phyloP scores from a whole-genome alignment of 176 grass and related monocot genomes.

The Chloris gayana region DNA sequence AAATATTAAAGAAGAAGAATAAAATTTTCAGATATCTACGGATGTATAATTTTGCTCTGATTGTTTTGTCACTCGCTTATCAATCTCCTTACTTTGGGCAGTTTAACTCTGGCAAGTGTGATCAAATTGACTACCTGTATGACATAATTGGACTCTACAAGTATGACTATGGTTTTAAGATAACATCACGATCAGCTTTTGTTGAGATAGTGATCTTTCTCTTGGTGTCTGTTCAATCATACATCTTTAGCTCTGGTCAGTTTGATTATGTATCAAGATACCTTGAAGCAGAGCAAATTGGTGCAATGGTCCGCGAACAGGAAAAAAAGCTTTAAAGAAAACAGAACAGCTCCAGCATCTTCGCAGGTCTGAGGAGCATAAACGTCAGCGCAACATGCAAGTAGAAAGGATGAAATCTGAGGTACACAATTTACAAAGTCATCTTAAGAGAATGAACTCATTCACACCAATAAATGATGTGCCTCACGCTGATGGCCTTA shows the following conservation, averaged over 20 bases:
- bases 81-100: conserved; percentile 97
- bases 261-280: conserved; percentile 98
- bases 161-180: conserved; percentile 97
- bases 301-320: conserved; percentile 93
- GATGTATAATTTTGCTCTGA: conserved; percentile 95
- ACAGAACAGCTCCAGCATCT: conserved; percentile 85
- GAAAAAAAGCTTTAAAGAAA: conserved; percentile 93
- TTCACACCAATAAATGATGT: conserved; percentile 54
- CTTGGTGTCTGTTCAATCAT: conserved; percentile 89
- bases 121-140: conserved; percentile 91
- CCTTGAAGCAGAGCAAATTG: conserved; percentile 93
- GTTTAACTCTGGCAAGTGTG: conserved; percentile 87
- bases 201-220: conserved; percentile 99
- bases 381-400: conserved; percentile 79
- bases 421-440: conserved; percentile 94
- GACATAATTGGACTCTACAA: conserved; percentile 97
- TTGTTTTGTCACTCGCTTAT: conserved; percentile 94
- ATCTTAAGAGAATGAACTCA: conserved; percentile 83
- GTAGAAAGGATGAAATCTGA: conserved; percentile 98
- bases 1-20: conserved; percentile 97
- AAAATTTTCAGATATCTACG: conserved; percentile 91
- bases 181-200: conserved; percentile 94
- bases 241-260: conserved; percentile 85
- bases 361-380: conserved; percentile 86
- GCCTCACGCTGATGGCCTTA: conserved; percentile 60